These are phyloP conservation scores for Hypholoma sublateritium DNA, from an alignment of 768 basidiomycete genomes.

Conservation along the genomic window DNA sequence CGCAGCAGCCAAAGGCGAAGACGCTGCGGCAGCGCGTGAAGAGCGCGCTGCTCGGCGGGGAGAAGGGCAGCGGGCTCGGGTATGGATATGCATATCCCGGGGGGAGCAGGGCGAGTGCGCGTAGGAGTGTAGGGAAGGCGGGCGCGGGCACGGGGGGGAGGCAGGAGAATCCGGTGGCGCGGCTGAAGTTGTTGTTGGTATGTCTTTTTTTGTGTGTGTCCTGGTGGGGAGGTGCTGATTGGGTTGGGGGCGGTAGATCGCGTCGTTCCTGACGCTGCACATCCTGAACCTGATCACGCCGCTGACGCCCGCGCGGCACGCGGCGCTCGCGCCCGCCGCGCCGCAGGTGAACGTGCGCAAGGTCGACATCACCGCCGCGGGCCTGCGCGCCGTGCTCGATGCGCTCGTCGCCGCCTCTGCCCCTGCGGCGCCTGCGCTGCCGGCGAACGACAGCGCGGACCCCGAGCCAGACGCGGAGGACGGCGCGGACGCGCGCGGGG, in stretches of 20 bases:
- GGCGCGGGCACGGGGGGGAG: slow-evolving; percentile 30
- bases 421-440: slow-evolving; percentile 10
- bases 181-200: slow-evolving; percentile 87
- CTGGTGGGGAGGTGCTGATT: not conserved
- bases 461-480: not conserved
- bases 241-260: slow-evolving; percentile 52
- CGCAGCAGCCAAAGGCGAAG: slow-evolving; percentile 20
- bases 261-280: slow-evolving; percentile 88
- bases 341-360: slow-evolving; percentile 40
- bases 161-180: slow-evolving; percentile 78
- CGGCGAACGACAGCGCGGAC: not conserved
- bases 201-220: slow-evolving; percentile 22
- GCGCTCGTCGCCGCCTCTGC: slow-evolving; percentile 46
- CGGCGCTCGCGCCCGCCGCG: slow-evolving; percentile 18
- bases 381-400: slow-evolving; percentile 56
- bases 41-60: slow-evolving; percentile 29
- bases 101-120: slow-evolving; percentile 5
- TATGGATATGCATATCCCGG: slow-evolving; percentile 1
- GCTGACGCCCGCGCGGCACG: slow-evolving; percentile 62
- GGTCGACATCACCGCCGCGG: slow-evolving; percentile 70
- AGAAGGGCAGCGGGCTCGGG: slow-evolving; percentile 39
- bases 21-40: slow-evolving; percentile 34
- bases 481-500: slow-evolving; percentile 5
- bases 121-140: slow-evolving; percentile 22
- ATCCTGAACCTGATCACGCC: slow-evolving; percentile 92